Evolutionary conservation across 768 basidiomycete genomes (phyloP).

Genomic region (Cystofilobasidium ferigula): DNA sequence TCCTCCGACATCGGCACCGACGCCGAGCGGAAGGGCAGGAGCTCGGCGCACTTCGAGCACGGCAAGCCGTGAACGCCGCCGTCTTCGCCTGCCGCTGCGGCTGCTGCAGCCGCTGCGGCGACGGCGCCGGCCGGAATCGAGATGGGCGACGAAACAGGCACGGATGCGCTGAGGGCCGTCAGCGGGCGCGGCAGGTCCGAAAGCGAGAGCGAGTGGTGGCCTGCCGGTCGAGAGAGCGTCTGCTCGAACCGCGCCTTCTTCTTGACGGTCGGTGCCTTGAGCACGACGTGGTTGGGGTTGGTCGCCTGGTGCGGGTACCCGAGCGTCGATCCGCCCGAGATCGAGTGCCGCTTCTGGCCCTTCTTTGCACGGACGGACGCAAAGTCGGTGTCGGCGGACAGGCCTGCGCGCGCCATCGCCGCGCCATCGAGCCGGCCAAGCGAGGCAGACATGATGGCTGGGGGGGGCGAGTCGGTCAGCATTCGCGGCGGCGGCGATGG

Average conservation of each 20-base stretch:
- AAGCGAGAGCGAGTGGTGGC: constrained; percentile 3
- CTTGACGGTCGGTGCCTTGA: constrained; percentile 14
- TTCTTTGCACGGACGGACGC: constrained; percentile 14
- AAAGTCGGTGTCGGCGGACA: constrained; percentile 11
- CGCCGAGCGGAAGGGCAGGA: constrained; percentile 15
- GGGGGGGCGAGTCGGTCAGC: constrained; percentile 11
- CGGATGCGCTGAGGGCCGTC: constrained; percentile 12
- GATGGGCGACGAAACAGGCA: constrained; percentile 16
- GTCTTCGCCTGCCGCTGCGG: not conserved
- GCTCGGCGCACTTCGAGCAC: constrained; percentile 22
- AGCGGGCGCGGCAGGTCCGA: constrained; percentile 8
- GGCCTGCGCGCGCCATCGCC: not conserved
- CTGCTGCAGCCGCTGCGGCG: not conserved
- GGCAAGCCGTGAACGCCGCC: constrained; percentile 18
- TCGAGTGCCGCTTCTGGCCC: constrained; percentile 25
- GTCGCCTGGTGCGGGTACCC: constrained; percentile 12
- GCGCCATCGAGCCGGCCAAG: constrained; percentile 18
- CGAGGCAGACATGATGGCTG: constrained; percentile 23
- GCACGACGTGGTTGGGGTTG: constrained; percentile 14
- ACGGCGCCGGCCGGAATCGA: constrained; percentile 14
- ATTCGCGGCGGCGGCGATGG: not conserved
- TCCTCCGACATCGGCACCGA: constrained; percentile 23
- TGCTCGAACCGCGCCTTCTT: constrained; percentile 23
- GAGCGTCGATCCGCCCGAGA: constrained; percentile 21
- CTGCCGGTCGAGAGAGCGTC: not conserved